Evolutionary conservation across 768 basidiomycete species (phyloP).

Genomic region (Mycena vitilis): DNA sequence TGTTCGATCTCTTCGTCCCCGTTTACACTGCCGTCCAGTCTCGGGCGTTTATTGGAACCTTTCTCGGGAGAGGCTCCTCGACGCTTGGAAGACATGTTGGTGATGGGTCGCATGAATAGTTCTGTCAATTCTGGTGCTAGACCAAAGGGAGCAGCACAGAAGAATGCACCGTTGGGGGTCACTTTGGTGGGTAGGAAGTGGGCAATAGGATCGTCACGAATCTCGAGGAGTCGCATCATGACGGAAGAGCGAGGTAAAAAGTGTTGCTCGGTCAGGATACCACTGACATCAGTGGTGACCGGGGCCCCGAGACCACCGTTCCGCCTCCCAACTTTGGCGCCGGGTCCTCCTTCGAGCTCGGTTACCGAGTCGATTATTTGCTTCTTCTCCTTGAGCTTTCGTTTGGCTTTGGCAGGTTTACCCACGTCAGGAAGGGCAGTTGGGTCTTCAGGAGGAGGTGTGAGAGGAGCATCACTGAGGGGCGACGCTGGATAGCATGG

Average conservation of each 20-base stretch:
- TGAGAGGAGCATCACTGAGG: conserved; percentile 77
- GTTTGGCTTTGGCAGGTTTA: conserved; percentile 54
- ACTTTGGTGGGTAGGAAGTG: conserved; percentile 88
- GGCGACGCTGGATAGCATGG: conserved; percentile 68
- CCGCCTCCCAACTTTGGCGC: conserved; percentile 64
- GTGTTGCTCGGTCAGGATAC: conserved; percentile 82
- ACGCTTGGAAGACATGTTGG: conserved; percentile 65
- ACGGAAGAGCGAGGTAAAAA: conserved; percentile 88
- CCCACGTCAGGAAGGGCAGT: conserved; percentile 62
- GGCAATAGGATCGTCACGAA: conserved; percentile 84
- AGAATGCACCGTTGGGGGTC: conserved; percentile 78
- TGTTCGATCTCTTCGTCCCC: conserved; percentile 79
- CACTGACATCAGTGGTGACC: conserved; percentile 67
- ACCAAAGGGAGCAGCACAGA: conserved; percentile 89
- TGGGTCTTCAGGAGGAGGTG: conserved; percentile 75
- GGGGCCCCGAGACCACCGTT: conserved; percentile 64
- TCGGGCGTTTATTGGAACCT: conserved; percentile 68
- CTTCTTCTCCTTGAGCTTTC: conserved; percentile 79
- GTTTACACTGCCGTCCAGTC: conserved; percentile 62
- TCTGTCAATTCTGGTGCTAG: conserved; percentile 84
- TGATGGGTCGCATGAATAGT: conserved; percentile 84
- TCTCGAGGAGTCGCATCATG: conserved; percentile 87
- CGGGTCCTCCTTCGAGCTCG: conserved; percentile 78
- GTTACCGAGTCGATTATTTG: conserved; percentile 92
- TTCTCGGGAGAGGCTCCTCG: conserved; percentile 68